Percentiles rank a stretch among this genome's conserved stretches.
Conservation (phyloP, 768 basidiomycete genomes). For the Crucibulum laeve region DNA sequence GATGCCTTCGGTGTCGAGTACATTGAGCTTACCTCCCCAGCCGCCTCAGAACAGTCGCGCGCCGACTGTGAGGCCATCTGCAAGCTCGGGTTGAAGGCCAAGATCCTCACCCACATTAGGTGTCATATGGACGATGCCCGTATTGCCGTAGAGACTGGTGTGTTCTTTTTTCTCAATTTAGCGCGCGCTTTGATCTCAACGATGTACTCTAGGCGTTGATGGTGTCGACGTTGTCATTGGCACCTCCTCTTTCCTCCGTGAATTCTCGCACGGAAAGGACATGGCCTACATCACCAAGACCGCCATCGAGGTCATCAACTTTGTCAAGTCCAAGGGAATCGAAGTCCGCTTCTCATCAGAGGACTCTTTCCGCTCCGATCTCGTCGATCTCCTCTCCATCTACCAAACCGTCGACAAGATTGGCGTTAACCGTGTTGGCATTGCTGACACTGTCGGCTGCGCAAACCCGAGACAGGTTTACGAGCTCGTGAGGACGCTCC, state of each 20-base stretch:
- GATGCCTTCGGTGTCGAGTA: slow-evolving; percentile 99
- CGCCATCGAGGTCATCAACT: slow-evolving; percentile 97
- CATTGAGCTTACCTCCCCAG: slow-evolving; percentile 98
- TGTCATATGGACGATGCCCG: slow-evolving; percentile 99
- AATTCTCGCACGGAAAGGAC: slow-evolving; percentile 99
- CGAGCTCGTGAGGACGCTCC: slow-evolving; percentile 92
- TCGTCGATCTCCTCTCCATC: slow-evolving; percentile 96
- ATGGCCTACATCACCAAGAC: slow-evolving; percentile 99
- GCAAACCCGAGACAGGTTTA: slow-evolving; percentile 99
- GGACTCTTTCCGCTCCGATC: slow-evolving; percentile 99
- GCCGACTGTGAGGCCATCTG: slow-evolving; percentile 97
- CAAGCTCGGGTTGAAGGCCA: slow-evolving; percentile 94
- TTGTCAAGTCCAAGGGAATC: slow-evolving; percentile 99
- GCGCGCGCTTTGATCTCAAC: slow-evolving; percentile 4
- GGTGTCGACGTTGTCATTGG: slow-evolving; percentile 99
- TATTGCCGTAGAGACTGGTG: slow-evolving; percentile 96
- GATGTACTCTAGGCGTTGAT: slow-evolving; percentile 69
- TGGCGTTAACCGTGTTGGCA: slow-evolving; percentile 97
- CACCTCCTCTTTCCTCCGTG: slow-evolving; percentile 97
- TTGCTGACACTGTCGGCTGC: slow-evolving; percentile 98
- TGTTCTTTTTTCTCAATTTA: slow-evolving; percentile 14
- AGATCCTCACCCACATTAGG: slow-evolving; percentile 97
- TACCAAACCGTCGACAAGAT: slow-evolving; percentile 99
- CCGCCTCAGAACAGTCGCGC: slow-evolving; percentile 93
- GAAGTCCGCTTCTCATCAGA: slow-evolving; percentile 99